Evolutionary conservation across 306 rosid species (phyloP), one percentile per base, ranked within the genome.

Genomic region (Inga leiocalycina): DNA sequence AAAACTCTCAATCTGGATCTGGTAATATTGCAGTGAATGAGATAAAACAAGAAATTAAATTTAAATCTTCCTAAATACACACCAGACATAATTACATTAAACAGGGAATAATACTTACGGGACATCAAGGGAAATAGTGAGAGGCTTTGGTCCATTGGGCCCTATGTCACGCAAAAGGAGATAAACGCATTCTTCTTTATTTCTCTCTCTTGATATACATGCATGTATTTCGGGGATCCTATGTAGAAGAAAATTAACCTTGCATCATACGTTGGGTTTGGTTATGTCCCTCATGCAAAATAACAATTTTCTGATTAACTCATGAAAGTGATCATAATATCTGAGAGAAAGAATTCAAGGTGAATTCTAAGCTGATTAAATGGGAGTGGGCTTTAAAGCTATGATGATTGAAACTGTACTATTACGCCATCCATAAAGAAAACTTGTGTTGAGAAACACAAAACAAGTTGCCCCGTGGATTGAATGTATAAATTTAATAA

Each of bases 301-400:
- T 46, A 27, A 30, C 13, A 46, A 45, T 45, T 72, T 46, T 16
- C 76, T 72, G 76, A 72, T 44, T 13, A 72, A 24, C 76, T 72
- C 6, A 62, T 62, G 8, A 62, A 37, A 67, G 17, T 78, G 16
- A 68, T 15, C 56, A 69, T 69, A 51, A 48, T 51, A 68, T 68
- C 43, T 52, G 68, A 79, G n/a, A 67, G 37, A 79, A 79, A 51
- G 76, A 17, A 37, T 68, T 52, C 10, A 9, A 59, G 22, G n/a
- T 56, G 27, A 56, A n/a, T 56, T 56, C 20, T 48, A 30, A 46
- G n/a, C 81, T 65, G 41, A 77, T 77, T 17, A 30, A 67, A 34
- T 48, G 11, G 65, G 19, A 32, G 20, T 32, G 43, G 41, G 32
- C 17, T 37, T 39, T 24, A 35, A 67, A 35, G 46, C 24, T 17